A percentile compares a stretch with the other conserved stretches of the same genome.
Conservation (phyloP, 495 filamentous ascomycete species). For the Xylaria scruposa region DNA sequence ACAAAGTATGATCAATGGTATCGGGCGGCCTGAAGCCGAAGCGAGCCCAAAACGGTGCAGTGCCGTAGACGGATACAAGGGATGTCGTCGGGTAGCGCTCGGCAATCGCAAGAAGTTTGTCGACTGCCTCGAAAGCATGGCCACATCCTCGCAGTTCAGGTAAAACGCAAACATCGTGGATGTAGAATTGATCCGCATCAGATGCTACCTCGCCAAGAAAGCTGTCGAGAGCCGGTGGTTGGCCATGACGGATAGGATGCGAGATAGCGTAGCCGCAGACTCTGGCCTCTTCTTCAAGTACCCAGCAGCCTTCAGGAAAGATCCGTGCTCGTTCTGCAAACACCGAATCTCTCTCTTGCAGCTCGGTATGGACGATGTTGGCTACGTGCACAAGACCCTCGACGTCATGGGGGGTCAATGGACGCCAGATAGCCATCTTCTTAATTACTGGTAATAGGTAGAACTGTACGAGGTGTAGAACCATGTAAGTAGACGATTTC, state of each 20-base stretch:
- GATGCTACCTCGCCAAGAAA: constrained; percentile 36
- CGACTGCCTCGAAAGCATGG: constrained; percentile 31
- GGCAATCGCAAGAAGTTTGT: constrained; percentile 29
- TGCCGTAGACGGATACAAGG: constrained; percentile 48
- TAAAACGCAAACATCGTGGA: constrained; percentile 47
- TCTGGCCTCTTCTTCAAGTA: constrained; percentile 30
- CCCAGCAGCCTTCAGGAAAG: constrained; percentile 44
- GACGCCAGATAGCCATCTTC: constrained; percentile 33
- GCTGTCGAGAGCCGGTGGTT: constrained; percentile 43
- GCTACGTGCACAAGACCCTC: constrained; percentile 33
- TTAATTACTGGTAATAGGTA: not conserved
- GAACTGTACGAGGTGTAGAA: not conserved
- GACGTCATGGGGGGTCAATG: constrained; percentile 33
- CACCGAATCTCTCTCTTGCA: constrained; percentile 40
- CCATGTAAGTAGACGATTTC: not conserved
- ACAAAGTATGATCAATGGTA: constrained; percentile 31
- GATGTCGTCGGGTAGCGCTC: constrained; percentile 34
- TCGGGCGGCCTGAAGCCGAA: constrained; percentile 39
- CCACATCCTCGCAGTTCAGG: constrained; percentile 37
- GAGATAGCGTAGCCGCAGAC: constrained; percentile 47
- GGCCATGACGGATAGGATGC: constrained; percentile 41
- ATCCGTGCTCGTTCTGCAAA: constrained; percentile 42
- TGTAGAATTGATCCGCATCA: constrained; percentile 37
- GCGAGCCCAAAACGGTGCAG: constrained; percentile 39
- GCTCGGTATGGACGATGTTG: constrained; percentile 35